phyloP scores from a whole-genome alignment of 1,284 basidiomycete species.

The Cryptococcus maquisensis region DNA sequence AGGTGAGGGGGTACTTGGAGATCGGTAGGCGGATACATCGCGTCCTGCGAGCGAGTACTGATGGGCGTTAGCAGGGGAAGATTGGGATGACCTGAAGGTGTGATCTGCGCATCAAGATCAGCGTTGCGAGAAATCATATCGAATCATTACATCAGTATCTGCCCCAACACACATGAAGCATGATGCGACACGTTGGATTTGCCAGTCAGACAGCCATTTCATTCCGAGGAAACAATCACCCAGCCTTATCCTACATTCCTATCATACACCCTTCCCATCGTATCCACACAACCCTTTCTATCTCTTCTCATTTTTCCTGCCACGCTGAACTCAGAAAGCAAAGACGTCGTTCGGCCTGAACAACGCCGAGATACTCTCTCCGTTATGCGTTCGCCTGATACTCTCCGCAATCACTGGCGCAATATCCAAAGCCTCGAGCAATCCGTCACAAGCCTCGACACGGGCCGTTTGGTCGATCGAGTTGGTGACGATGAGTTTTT shows the following conservation, averaged over 20 bases:
- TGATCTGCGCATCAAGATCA: neutral
- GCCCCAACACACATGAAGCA: neutral
- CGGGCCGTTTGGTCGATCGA: slow-evolving; percentile 66
- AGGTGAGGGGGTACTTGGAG: slow-evolving; percentile 25
- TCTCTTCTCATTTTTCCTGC: neutral
- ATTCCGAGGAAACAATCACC: neutral
- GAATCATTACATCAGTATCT: neutral
- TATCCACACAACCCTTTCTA: neutral
- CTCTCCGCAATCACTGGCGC: slow-evolving; percentile 89
- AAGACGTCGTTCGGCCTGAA: slow-evolving; percentile 37
- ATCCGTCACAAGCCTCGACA: slow-evolving; percentile 45
- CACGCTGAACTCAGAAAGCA: neutral
- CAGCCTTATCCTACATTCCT: neutral
- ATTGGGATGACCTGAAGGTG: slow-evolving; percentile 19
- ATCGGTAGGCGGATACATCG: slow-evolving; percentile 26
- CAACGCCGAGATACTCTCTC: slow-evolving; percentile 51
- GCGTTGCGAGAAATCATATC: neutral
- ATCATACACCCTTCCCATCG: slow-evolving; percentile 1
- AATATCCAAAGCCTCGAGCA: slow-evolving; percentile 68
- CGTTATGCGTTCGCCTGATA: slow-evolving; percentile 94
- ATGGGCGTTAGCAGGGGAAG: slow-evolving; percentile 11
- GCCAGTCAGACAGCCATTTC: neutral
- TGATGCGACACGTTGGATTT: neutral
- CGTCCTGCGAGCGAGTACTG: neutral
- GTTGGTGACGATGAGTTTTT: slow-evolving; percentile 84